Evolutionary conservation across 352 stramenopile genomes (phyloP), one percentile per base, ranked within the genome.

Genomic region (Pythium utonaiense): DNA sequence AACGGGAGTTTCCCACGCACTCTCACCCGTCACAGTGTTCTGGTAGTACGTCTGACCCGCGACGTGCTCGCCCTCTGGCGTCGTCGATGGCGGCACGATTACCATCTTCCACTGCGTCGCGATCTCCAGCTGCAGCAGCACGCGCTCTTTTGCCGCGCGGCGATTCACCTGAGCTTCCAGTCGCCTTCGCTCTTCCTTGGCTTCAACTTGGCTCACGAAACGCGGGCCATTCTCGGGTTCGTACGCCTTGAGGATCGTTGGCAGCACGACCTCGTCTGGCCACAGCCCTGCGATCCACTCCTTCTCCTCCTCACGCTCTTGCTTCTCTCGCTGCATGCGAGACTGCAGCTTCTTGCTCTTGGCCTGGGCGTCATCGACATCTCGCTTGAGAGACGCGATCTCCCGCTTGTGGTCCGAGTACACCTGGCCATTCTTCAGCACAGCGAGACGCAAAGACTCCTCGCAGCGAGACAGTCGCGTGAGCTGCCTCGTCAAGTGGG

Each of bases 231-330:
- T 27, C 3, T 31, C 25, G 31, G 56, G 41, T 10, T 27, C 75
- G 47, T 77, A 76, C 7, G 67, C 58, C 33, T 75, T 52, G 10
- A 93, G 60, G 6, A 93, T 59, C 3, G 83, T 88, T 1, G 81
- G 83, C 17, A 88, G 68, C 7, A 83, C 77, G 21, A 77, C 62
- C 13, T 63, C 67, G 10, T 83, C 66, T 0, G 83, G 83, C 83
- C 83, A 93, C n/a, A 90, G 62, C 24, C 70, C 53, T 5, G 66
- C 66, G 5, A 93, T 60, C 80, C 79, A 91, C 58, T 88, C 58
- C 40, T 78, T 80, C 62, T 93, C 83, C 16, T 87, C 80, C 0
- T 34, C 42, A 14, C 79, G 75, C 17, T 88, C 83, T 10, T 73
- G 57, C 41, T 62, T 64, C 53, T 91, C 80, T 21, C 58, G 58